Evolutionary conservation across 2,329 filamentous ascomycete genomes (phyloP).

Genomic region (Pestalotiopsis sp.): DNA sequence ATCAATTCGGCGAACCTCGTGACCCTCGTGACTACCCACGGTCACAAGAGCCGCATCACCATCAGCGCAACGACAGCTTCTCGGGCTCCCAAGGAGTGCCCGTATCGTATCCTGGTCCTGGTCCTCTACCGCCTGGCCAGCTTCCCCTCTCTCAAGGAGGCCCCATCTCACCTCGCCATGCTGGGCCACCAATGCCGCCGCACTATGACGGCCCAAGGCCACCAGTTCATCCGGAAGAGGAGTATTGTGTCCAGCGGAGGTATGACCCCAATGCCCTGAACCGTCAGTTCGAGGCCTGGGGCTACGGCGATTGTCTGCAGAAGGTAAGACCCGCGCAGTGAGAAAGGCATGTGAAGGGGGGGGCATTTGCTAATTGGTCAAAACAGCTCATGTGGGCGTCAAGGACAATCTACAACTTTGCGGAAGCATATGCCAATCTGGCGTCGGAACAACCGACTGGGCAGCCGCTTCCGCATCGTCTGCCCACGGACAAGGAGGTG

Average conservation of each 20-base stretch:
- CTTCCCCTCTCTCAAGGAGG: slow-evolving; percentile 43
- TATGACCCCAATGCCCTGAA: slow-evolving; percentile 48
- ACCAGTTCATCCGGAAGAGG: slow-evolving; percentile 46
- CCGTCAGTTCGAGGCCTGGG: slow-evolving; percentile 56
- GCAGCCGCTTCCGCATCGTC: slow-evolving; percentile 55
- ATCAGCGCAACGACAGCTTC: slow-evolving; percentile 23
- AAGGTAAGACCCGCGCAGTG: slow-evolving; percentile 41
- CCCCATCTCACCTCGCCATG: slow-evolving; percentile 55
- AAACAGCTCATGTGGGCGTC: slow-evolving; percentile 53
- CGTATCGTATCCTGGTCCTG: slow-evolving; percentile 43
- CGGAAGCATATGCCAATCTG: slow-evolving; percentile 57
- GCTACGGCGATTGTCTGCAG: slow-evolving; percentile 54
- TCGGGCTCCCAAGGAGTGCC: slow-evolving; percentile 36
- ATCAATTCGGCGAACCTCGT: slow-evolving; percentile 30
- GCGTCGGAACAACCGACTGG: slow-evolving; percentile 59
- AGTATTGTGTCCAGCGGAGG: slow-evolving; percentile 43
- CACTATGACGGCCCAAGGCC: slow-evolving; percentile 49
- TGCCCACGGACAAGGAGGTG: slow-evolving; percentile 60
- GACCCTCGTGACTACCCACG: slow-evolving; percentile 31
- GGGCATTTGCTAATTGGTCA: slow-evolving; percentile 11
- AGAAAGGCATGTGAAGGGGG: slow-evolving; percentile 4
- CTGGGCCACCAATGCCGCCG: slow-evolving; percentile 42
- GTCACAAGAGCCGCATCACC: slow-evolving; percentile 22
- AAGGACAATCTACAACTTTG: slow-evolving; percentile 59
- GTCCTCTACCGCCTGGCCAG: slow-evolving; percentile 50